Base-by-base conservation (phyloP, 495 filamentous ascomycete species). In the Neurospora sp. region DNA sequence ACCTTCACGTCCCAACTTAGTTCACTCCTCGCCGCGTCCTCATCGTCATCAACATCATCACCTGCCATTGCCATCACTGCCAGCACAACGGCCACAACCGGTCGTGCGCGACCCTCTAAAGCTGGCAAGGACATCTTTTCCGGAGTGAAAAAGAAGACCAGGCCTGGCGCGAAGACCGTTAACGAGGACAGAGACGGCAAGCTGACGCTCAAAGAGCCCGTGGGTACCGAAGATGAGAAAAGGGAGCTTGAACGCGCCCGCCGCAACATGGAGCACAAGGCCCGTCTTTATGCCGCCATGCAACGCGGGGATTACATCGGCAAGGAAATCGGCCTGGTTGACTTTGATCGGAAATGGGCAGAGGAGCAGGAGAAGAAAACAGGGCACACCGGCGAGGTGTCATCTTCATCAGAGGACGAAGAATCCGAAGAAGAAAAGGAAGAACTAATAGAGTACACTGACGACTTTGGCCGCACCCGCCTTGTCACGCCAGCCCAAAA, bases 271-370 rank as follows among this genome's bases (percentile, higher is more conserved):
- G 90, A 94, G 76, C 90, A 93, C 81, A 99, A 99, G 81, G 93
- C 91, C 60, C 87, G 90, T 5, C 79, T 94, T 23, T 99, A 99
- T 82, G 88, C 91, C 0, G 89, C 91, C 69, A 89, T 99, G 90
- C 95, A 95, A 81, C 84, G 91, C 73, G 92, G 87, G 73, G 93
- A 88, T 74, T 89, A 83, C 82, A 87, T 86, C 71, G 82, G 86
- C 81, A 74, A 86, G 83, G 78, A 84, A 82, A 70, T 88, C 87
- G 77, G 88, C 82, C 83, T 95, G 27, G 91, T 99, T 0, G 96
- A 99, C 84, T 99, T 98, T 79, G 95, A 98, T 82, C 85, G 90
- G 60, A 99, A 98, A 82, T 97, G 95, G 93, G 93, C 91, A 0
- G 93, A 96, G 76, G 80, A 82, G 46, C 80, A 89, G 62, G 81